Percentiles rank a stretch among this genome's conserved stretches.
Conservation (phyloP, 495 filamentous ascomycete genomes). For the Talaromyces stipitatus region DNA sequence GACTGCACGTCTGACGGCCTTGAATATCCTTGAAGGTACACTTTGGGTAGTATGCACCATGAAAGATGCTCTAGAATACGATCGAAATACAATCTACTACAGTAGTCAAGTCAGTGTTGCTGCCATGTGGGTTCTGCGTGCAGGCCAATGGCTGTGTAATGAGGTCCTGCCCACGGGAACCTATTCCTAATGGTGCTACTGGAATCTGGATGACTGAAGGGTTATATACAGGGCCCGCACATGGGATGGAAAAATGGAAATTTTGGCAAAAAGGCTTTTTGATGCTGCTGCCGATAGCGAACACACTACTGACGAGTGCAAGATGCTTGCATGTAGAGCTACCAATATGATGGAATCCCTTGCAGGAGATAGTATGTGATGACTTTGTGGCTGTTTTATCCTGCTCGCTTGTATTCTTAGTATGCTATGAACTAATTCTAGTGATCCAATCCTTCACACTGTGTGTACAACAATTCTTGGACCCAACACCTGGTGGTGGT, state of each 20-base stretch:
- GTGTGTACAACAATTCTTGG: no score
- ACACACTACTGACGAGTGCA: background rate
- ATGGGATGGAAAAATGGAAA: slow-evolving; percentile 6
- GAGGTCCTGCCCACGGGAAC: slow-evolving; percentile 2
- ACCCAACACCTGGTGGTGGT: no score
- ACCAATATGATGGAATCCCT: slow-evolving; percentile 3
- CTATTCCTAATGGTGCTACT: background rate
- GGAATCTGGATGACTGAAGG: background rate
- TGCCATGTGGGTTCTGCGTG: slow-evolving; percentile 7
- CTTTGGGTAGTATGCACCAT: slow-evolving; percentile 1
- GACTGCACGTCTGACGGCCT: background rate
- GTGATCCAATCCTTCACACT: no score
- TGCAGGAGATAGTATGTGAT: background rate
- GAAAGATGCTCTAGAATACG: background rate
- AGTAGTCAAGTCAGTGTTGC: slow-evolving; percentile 2
- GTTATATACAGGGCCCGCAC: slow-evolving; percentile 5
- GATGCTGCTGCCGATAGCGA: slow-evolving; percentile 1
- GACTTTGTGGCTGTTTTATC: no score
- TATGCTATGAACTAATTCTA: no score
- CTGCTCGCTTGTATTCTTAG: no score
- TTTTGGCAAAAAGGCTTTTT: slow-evolving; percentile 8
- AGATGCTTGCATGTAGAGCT: slow-evolving; percentile 1
- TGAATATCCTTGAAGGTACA: background rate
- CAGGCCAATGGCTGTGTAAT: slow-evolving; percentile 5
- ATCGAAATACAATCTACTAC: background rate